A percentile compares a stretch with the other conserved stretches of the same genome.
These are phyloP conservation scores for Arabidopsis arenosa DNA, from an alignment of 345 rosid species.

Conservation along the genomic window DNA sequence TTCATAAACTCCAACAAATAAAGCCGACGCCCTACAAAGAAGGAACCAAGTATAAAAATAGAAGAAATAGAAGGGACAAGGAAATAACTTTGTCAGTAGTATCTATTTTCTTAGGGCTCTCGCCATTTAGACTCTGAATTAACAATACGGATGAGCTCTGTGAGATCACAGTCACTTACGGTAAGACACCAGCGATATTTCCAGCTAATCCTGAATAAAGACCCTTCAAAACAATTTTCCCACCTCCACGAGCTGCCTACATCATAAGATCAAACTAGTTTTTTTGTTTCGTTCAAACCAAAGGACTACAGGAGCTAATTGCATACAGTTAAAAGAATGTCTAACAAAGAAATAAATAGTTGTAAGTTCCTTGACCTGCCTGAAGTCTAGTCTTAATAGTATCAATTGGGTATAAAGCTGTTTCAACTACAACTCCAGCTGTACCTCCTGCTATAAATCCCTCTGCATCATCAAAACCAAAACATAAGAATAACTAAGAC, in stretches of 20 bases:
- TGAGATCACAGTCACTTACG: constrained; percentile 60
- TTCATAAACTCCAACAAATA: constrained; percentile 94
- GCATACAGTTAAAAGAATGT: constrained; percentile 6
- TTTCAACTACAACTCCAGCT: constrained; percentile 96
- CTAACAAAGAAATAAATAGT: background rate
- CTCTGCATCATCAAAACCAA: constrained; percentile 54
- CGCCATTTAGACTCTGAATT: constrained; percentile 4
- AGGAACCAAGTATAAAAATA: background rate
- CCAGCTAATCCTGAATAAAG: constrained; percentile 97
- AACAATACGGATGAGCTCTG: constrained; percentile 1
- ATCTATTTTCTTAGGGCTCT: background rate
- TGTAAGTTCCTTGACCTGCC: constrained; percentile 55
- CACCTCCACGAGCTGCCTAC: constrained; percentile 91
- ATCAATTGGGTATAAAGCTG: constrained; percentile 90
- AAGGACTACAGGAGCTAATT: background rate
- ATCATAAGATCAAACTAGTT: constrained; percentile 2
- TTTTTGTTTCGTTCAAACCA: background rate
- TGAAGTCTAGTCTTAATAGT: constrained; percentile 95
- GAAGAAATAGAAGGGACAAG: background rate
- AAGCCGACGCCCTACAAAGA: constrained; percentile 81
- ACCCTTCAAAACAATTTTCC: constrained; percentile 77
- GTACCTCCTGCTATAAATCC: constrained; percentile 94
- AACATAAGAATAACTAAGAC: background rate
- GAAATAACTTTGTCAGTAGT: background rate
- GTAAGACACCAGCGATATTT: constrained; percentile 91